Conservation (phyloP, 129 eudicot genomes). For the Glebionis coronaria region DNA sequence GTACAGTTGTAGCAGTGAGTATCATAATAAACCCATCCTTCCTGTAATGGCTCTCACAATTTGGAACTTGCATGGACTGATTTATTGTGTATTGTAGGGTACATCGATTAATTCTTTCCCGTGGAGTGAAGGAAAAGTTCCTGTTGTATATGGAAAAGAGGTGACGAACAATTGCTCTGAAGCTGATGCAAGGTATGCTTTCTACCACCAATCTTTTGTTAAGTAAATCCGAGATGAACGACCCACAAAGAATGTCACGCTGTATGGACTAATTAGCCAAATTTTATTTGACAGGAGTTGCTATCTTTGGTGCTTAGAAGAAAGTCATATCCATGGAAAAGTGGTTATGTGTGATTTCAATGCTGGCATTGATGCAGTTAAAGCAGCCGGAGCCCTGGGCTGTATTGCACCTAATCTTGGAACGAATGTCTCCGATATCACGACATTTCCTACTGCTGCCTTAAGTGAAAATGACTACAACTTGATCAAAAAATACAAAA, state of each 20-base stretch:
- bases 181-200: conserved; percentile 21
- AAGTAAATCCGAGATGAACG: not conserved
- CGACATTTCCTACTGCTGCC: conserved; percentile 23
- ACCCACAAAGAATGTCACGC: not conserved
- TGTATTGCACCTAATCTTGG: not conserved
- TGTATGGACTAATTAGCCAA: not conserved
- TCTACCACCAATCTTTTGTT: too few relatives aligned
- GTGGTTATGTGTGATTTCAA: conserved; percentile 29
- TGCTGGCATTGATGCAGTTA: not conserved
- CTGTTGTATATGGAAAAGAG: conserved; percentile 40
- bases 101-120: conserved; percentile 33
- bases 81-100: conserved; percentile 29
- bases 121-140: conserved; percentile 26
- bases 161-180: conserved; percentile 25
- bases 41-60: not conserved
- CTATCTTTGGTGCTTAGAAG: conserved; percentile 19
- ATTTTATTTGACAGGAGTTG: conserved; percentile 19
- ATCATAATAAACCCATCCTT: not conserved
- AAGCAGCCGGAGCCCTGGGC: conserved; percentile 37
- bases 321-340: conserved; percentile 34
- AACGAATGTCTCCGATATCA: conserved; percentile 7
- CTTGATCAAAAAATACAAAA: conserved; percentile 22
- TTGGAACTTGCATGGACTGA: not conserved
- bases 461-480: conserved; percentile 6
- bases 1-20: not conserved